A percentile compares a stretch with the other conserved stretches of the same genome.
phyloP scores from a whole-genome alignment of 352 stramenopile genomes.

The Phytophthora chlamydospora region DNA sequence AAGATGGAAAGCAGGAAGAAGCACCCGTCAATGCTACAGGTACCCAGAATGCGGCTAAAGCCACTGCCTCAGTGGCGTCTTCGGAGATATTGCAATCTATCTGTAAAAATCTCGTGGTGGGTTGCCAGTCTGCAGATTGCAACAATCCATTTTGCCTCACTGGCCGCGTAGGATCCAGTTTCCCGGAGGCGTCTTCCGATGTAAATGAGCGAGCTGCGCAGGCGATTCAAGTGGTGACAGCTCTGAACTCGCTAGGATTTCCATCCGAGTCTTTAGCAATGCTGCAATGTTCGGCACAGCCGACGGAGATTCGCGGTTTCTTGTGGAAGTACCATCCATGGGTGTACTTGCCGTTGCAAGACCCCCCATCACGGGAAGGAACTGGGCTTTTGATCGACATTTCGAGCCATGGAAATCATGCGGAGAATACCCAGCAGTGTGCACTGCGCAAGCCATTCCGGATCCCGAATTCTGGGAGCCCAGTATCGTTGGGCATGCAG shows the following conservation, averaged over 20 bases:
- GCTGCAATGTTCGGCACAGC: slow-evolving; percentile 40
- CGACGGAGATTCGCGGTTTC: slow-evolving; percentile 45
- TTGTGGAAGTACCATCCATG: slow-evolving; percentile 46
- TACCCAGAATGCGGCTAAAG: neutral
- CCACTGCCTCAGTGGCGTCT: slow-evolving; percentile 5
- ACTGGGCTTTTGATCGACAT: slow-evolving; percentile 48
- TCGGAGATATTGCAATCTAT: slow-evolving; percentile 50
- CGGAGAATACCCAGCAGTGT: slow-evolving; percentile 28
- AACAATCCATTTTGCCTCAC: slow-evolving; percentile 56
- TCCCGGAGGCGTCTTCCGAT: slow-evolving; percentile 15
- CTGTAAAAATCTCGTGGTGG: slow-evolving; percentile 53
- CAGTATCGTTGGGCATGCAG: slow-evolving; percentile 43
- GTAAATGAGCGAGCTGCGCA: slow-evolving; percentile 54
- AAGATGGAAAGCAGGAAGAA: slow-evolving; percentile 55
- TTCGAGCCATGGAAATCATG: slow-evolving; percentile 56
- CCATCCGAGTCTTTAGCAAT: slow-evolving; percentile 42
- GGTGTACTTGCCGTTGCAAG: slow-evolving; percentile 70
- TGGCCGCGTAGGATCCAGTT: slow-evolving; percentile 17
- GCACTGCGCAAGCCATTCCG: slow-evolving; percentile 66
- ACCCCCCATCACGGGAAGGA: slow-evolving; percentile 25
- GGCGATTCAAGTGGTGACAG: slow-evolving; percentile 51
- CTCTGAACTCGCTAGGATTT: slow-evolving; percentile 44
- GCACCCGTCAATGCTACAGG: neutral
- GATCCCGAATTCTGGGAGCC: slow-evolving; percentile 31
- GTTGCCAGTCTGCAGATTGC: slow-evolving; percentile 41